A percentile compares a stretch with the other conserved stretches of the same genome.
Evolutionary conservation across 2,329 filamentous ascomycete genomes (phyloP).

Genomic region (Cadophora malorum): DNA sequence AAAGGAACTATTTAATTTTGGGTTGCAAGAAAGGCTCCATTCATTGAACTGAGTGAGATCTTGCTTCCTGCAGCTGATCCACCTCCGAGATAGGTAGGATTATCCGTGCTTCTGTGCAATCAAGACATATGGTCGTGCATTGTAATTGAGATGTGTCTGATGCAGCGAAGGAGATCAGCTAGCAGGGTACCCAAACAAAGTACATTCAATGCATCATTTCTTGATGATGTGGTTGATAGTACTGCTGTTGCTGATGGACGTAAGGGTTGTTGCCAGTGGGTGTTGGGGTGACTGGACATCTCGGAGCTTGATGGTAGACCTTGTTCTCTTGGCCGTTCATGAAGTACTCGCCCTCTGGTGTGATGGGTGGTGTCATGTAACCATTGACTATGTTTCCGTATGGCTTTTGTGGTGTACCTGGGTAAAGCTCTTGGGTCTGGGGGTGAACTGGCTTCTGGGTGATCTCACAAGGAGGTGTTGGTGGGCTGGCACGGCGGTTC

Average conservation of each 20-base stretch:
- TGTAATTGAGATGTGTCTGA: conserved; percentile 30
- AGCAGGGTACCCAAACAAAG: not conserved
- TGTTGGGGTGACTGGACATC: conserved; percentile 69
- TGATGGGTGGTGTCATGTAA: conserved; percentile 86
- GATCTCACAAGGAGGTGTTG: conserved; percentile 64
- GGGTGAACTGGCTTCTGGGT: conserved; percentile 52
- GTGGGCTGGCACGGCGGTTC: conserved; percentile 62
- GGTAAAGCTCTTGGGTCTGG: conserved; percentile 58
- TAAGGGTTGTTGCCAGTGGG: conserved; percentile 55
- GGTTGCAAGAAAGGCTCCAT: conserved; percentile 21
- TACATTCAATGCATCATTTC: conserved; percentile 46
- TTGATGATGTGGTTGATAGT: conserved; percentile 54
- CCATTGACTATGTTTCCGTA: conserved; percentile 70
- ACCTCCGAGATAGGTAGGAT: conserved; percentile 8
- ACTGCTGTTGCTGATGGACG: conserved; percentile 49
- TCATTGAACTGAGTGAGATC: conserved; percentile 18
- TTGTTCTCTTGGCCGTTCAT: conserved; percentile 39
- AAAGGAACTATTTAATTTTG: conserved; percentile 30
- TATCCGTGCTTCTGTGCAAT: conserved; percentile 24
- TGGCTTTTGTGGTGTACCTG: conserved; percentile 80
- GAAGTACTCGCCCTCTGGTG: conserved; percentile 72
- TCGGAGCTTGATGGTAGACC: conserved; percentile 43
- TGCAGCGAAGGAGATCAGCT: conserved; percentile 2
- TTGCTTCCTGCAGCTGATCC: conserved; percentile 23
- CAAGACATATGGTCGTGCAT: conserved; percentile 43